Conservation (phyloP, 441 rosid genomes). For the Geranium incanum region DNA sequence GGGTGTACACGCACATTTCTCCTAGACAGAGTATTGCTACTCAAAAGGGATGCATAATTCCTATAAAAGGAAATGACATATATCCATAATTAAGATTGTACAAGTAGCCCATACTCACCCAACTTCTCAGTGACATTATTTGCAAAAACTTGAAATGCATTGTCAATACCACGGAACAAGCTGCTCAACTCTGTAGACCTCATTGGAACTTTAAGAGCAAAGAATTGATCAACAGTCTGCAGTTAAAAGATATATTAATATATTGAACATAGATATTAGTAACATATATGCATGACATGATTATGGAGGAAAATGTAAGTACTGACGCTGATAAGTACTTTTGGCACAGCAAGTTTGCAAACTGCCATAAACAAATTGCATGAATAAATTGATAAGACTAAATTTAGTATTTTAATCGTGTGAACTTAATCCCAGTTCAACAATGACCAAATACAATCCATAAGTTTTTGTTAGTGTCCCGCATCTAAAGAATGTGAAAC, state of each 20-base stretch:
- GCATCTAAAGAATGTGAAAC: too few species aligned
- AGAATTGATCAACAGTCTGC: constrained; percentile 98
- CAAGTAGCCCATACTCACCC: constrained; percentile 43
- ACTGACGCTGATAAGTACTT: background rate
- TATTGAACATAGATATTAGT: constrained; percentile 15
- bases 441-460: background rate
- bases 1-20: background rate
- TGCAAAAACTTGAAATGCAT: constrained; percentile 87
- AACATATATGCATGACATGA: constrained; percentile 9
- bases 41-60: background rate
- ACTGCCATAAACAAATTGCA: constrained; percentile 1
- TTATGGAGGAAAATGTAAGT: constrained; percentile 10
- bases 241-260: constrained; percentile 22
- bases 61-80: background rate
- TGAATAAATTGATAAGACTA: background rate
- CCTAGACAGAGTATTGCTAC: background rate
- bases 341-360: background rate
- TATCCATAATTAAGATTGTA: constrained; percentile 13
- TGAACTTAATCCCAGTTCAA: background rate
- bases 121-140: constrained; percentile 70
- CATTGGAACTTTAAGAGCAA: constrained; percentile 85
- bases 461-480: too few species aligned
- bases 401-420: background rate
- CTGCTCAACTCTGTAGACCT: constrained; percentile 67
- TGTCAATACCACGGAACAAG: constrained; percentile 77